Conservation (phyloP, 2,329 filamentous ascomycete species). For the Pseudopithomyces maydicus region DNA sequence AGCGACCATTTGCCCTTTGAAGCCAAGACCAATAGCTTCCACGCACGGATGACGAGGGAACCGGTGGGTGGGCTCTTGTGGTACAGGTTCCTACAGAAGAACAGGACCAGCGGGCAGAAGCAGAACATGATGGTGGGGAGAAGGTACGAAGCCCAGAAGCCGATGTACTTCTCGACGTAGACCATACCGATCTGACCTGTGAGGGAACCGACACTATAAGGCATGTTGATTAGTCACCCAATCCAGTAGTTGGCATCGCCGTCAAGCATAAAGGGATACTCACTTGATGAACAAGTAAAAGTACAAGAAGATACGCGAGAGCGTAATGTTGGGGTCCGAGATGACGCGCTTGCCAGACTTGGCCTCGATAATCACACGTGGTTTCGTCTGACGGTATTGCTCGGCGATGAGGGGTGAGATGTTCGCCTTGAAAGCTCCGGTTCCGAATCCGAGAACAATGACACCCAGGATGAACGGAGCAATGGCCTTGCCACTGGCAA, state of each 20-base stretch:
- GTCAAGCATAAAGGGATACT: too few species aligned
- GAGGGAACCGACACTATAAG: conserved; percentile 59
- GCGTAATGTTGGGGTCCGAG: conserved; percentile 70
- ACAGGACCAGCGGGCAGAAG: conserved; percentile 65
- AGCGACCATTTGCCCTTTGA: conserved; percentile 68
- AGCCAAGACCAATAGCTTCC: conserved; percentile 64
- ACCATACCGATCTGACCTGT: conserved; percentile 69
- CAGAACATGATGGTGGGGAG: conserved; percentile 71
- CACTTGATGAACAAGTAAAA: conserved; percentile 27
- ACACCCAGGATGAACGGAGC: conserved; percentile 60
- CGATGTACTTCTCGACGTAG: conserved; percentile 76
- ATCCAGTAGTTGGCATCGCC: neutral
- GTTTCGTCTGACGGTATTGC: conserved; percentile 66
- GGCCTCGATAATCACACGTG: conserved; percentile 59
- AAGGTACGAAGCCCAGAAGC: conserved; percentile 74
- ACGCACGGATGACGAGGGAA: conserved; percentile 71
- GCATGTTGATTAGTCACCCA: conserved; percentile 20
- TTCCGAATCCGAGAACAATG: conserved; percentile 52
- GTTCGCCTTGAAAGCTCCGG: conserved; percentile 54
- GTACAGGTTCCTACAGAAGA: conserved; percentile 66
- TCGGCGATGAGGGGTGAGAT: conserved; percentile 71
- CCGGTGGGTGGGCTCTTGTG: conserved; percentile 69
- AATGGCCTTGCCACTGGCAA: conserved; percentile 51
- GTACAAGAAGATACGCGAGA: conserved; percentile 63
- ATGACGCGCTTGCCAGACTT: conserved; percentile 70